These are phyloP conservation scores for Fusarium globosum DNA, from an alignment of 2,329 filamentous ascomycete species.

Conservation along the genomic window DNA sequence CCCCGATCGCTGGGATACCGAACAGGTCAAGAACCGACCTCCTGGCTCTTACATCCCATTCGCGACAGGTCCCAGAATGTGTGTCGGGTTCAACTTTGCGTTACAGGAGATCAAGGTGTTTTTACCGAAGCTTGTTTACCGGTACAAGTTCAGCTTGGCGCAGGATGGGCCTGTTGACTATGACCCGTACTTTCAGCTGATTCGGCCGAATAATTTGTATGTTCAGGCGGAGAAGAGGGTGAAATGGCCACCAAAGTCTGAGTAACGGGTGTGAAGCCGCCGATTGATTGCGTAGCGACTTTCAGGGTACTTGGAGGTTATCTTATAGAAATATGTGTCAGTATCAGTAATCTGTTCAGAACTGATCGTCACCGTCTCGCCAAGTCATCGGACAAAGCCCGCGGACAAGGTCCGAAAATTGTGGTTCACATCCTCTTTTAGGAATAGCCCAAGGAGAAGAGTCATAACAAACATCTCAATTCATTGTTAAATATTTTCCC, in stretches of 20 bases:
- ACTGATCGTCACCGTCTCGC: too few relatives aligned
- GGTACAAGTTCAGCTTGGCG: constrained; percentile 65
- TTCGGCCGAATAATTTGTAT: constrained; percentile 66
- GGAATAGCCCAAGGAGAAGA: too few relatives aligned
- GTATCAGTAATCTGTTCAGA: too few relatives aligned
- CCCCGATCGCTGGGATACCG: constrained; percentile 68
- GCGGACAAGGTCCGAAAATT: too few relatives aligned
- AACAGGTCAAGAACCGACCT: constrained; percentile 62
- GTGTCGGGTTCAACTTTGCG: constrained; percentile 74
- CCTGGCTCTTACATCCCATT: constrained; percentile 68
- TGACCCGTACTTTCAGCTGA: constrained; percentile 69
- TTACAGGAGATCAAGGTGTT: constrained; percentile 70
- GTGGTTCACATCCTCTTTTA: too few relatives aligned
- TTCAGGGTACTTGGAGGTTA: too few relatives aligned
- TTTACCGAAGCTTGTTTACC: constrained; percentile 66
- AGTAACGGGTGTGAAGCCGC: too few relatives aligned
- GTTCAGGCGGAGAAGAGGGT: constrained; percentile 56
- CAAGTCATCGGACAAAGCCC: too few relatives aligned
- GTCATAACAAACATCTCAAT: too few relatives aligned
- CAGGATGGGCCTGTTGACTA: constrained; percentile 64
- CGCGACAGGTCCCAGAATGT: constrained; percentile 65
- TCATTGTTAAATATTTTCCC: too few relatives aligned
- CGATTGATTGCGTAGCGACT: too few relatives aligned
- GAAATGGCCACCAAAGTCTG: constrained; percentile 11
- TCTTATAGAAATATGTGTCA: too few relatives aligned